Percentiles rank a stretch among this genome's conserved stretches.
These are phyloP conservation scores for Talaromyces ruber DNA, from an alignment of 495 filamentous ascomycete species.

Conservation along the genomic window DNA sequence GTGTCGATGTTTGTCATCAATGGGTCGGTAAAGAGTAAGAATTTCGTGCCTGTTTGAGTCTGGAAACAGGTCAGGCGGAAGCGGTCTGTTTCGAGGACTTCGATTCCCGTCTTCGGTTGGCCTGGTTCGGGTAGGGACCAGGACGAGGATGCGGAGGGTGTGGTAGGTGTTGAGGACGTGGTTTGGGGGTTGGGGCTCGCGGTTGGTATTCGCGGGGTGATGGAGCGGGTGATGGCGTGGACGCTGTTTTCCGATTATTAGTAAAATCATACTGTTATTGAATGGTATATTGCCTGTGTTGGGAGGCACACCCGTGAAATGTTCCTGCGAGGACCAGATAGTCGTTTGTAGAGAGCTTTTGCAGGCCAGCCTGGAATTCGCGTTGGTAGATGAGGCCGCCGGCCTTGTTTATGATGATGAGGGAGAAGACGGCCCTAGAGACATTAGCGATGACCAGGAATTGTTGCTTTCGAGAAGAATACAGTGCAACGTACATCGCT, in stretches of 20 bases:
- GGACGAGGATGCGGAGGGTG: slow-evolving; percentile 11
- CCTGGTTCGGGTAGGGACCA: slow-evolving; percentile 40
- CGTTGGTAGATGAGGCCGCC: slow-evolving; percentile 94
- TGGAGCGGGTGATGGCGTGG: slow-evolving; percentile 82
- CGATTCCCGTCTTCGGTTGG: slow-evolving; percentile 56
- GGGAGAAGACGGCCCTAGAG: slow-evolving; percentile 77
- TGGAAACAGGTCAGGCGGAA: slow-evolving; percentile 95
- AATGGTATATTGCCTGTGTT: neutral
- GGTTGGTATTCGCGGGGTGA: slow-evolving; percentile 47
- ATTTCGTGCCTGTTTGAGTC: slow-evolving; percentile 89
- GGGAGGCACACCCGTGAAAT: slow-evolving; percentile 68
- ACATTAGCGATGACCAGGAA: neutral
- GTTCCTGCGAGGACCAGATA: slow-evolving; percentile 94
- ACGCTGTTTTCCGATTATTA: slow-evolving; percentile 38
- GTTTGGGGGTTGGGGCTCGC: slow-evolving; percentile 12
- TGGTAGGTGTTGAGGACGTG: slow-evolving; percentile 19
- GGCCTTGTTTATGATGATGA: slow-evolving; percentile 97
- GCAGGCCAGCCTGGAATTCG: slow-evolving; percentile 74
- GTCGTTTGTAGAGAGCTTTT: slow-evolving; percentile 86
- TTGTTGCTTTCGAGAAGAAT: neutral
- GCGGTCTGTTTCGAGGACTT: slow-evolving; percentile 81
- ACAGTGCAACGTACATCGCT: neutral
- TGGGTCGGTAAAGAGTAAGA: slow-evolving; percentile 90
- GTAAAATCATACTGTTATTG: neutral
- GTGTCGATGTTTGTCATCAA: slow-evolving; percentile 79